Evolutionary conservation across 2,329 filamentous ascomycete species (phyloP), one percentile per base, ranked within the genome.

Genomic region (Pseudopyricularia javanii): DNA sequence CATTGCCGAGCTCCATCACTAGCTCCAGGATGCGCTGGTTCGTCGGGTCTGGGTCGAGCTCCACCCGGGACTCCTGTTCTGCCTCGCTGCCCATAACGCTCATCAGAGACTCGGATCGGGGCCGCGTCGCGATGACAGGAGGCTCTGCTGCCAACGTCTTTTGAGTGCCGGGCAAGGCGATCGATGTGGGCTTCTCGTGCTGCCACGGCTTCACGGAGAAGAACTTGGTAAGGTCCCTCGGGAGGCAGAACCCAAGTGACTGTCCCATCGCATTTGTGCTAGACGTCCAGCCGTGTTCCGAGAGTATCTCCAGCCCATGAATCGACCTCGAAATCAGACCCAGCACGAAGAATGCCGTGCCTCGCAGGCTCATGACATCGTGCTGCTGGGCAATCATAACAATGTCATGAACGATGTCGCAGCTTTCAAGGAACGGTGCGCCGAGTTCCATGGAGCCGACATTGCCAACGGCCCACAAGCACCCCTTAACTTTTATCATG

Each of bases 371-470:
- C 82, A 98, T 85, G 50, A 98, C 87, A 59, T 91, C 83, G 43
- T 93, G 91, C 28, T 75, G 74, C 65, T 95, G 88, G 1, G 93
- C 93, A 63, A 98, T 96, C 57, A 82, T 77, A 48, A 97, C 82
- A 56, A 98, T 91, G 57, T 85, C 81, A 62, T 85, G 81, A 17
- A 97, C 89, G 35, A 97, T 89, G 58, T 96, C 88, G 35, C 83
- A 88, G 53, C 86, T 84, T 67, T 96, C 93, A 3, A 98, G 75
- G 65, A 98, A 98, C 0, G 90, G 90, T 1, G 91, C 91, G 1
- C 93, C 93, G 2, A 96, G 81, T 61, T 97, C 91, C 91, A 98
- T 97, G 0, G 91, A 96, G 0, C 93, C 93, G 35, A 98, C 91
- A 60, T 98, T 98, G 24, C 93, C 93, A 1, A 98, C 90, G 0